Evolutionary conservation across 2,329 filamentous ascomycete genomes (phyloP).

Genomic region (Aspergillus neoniger): DNA sequence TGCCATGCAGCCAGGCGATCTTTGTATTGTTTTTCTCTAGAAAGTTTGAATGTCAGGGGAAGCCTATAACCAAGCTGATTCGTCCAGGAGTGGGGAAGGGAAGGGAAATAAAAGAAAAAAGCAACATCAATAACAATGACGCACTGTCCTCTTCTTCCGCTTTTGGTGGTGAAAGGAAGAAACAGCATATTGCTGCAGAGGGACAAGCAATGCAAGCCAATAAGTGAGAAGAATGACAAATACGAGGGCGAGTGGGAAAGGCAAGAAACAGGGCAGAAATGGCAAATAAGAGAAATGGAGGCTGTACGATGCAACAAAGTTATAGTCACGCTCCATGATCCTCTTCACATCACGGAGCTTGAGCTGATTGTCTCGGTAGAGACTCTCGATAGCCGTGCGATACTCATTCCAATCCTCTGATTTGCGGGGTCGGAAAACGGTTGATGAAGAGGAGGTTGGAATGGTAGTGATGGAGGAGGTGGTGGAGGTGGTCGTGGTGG

Average conservation of each 20-base stretch:
- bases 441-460: constrained; percentile 17
- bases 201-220: not conserved
- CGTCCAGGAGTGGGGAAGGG: constrained; percentile 12
- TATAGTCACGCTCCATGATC: constrained; percentile 40
- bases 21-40: constrained; percentile 44
- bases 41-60: constrained; percentile 21
- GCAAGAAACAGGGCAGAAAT: not conserved
- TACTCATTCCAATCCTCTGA: constrained; percentile 42
- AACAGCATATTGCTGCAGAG: constrained; percentile 1
- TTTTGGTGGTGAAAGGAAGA: constrained; percentile 4
- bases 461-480: constrained; percentile 7
- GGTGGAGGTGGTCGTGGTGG: constrained; percentile 19
- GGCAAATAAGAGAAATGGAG: constrained; percentile 10
- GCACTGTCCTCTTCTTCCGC: constrained; percentile 6
- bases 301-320: constrained; percentile 39
- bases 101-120: constrained; percentile 15
- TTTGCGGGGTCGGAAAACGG: constrained; percentile 37
- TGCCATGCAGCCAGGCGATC: constrained; percentile 41
- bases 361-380: constrained; percentile 39
- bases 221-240: not conserved
- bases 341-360: constrained; percentile 40
- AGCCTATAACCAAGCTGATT: constrained; percentile 2
- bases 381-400: constrained; percentile 37
- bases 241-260: not conserved
- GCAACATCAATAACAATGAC: constrained; percentile 6